Percentiles rank a stretch among this genome's conserved stretches.
Conservation (phyloP, 148 eudicot genomes). For the Fallopia convolvulus region DNA sequence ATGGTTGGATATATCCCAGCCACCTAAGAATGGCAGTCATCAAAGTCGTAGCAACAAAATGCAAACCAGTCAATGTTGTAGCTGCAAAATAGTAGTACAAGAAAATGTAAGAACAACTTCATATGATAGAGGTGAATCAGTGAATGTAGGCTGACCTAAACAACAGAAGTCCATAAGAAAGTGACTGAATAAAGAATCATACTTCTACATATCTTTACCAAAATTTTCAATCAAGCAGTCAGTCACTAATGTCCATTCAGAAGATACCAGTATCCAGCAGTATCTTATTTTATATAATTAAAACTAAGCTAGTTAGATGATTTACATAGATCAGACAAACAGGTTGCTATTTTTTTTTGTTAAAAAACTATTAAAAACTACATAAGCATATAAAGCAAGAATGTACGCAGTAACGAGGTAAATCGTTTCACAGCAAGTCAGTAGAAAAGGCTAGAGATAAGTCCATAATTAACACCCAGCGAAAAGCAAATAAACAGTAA, state of each 20-base stretch:
- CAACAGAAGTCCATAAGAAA: not conserved
- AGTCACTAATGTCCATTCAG: not conserved
- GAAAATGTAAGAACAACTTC: not conserved
- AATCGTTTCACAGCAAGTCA: not conserved
- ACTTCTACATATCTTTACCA: not conserved
- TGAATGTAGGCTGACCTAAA: not conserved
- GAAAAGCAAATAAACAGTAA: not conserved
- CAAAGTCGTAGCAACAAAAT: slow-evolving; percentile 77
- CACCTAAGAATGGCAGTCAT: slow-evolving; percentile 71
- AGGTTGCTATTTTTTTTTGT: too few species aligned
- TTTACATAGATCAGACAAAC: too few species aligned
- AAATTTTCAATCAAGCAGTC: not conserved
- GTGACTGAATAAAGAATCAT: not conserved
- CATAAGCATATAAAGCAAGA: not conserved
- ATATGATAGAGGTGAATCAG: not conserved
- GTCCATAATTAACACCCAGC: not conserved
- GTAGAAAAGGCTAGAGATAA: not conserved
- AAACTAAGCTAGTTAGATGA: not conserved
- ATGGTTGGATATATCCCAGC: slow-evolving; percentile 63
- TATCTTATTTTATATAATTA: not conserved
- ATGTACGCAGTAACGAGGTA: not conserved
- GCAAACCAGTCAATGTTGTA: slow-evolving; percentile 78
- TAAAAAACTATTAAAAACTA: not conserved
- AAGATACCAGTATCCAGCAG: not conserved
- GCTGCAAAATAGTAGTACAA: slow-evolving; percentile 34